Base-by-base conservation (phyloP, 1,284 basidiomycete species). In the Boletus sp. region DNA sequence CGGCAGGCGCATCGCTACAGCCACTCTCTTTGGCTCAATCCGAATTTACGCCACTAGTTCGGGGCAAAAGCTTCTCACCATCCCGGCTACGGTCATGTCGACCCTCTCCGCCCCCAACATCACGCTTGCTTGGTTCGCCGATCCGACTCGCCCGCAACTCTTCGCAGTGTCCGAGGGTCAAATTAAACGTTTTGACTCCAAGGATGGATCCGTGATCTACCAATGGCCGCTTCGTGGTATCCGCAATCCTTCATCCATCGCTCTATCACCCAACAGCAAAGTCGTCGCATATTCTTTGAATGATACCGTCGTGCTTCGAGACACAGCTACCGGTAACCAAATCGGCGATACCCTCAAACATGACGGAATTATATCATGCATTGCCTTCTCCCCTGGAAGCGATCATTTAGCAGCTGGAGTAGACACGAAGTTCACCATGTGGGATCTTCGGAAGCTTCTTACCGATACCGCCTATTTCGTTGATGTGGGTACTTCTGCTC, bases 161-260 rank as follows among this genome's bases (percentile, higher is more conserved):
- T 65, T 67, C 22, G 57, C 46, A 2, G 61, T 61, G 39, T 63
- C 65, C 18, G 60, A 65, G 37, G 64, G 65, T 24, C 56, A 67
- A 48, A 53, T 65, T 37, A 67, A 63, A 37, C 54, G 65, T 41
- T 50, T 65, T 42, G 53, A 59, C 15, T 56, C 62, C 11, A 53
- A 65, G 7, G 57, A 65, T 7, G 63, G 66, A 37, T 57, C 61
- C 4, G 24, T 61, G 2, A 27, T 58, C 18, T 53, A 24, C 27
- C 58, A 60, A 33, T 60, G 58, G 60, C 18, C 58, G 18, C 22
- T 36, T 43, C 60, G 58, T 13, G 58, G 47, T 20, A 22, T 58
- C 18, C 42, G n/a, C n/a, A 31, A 62, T 20, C 58, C 60, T 15
- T 24, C 58, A 13, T 62, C 58, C 15, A 22, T 60, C 20, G 27